Percentiles rank a stretch among this genome's conserved stretches.
phyloP scores from a whole-genome alignment of 768 basidiomycete species.

The Kwoniella sp. region DNA sequence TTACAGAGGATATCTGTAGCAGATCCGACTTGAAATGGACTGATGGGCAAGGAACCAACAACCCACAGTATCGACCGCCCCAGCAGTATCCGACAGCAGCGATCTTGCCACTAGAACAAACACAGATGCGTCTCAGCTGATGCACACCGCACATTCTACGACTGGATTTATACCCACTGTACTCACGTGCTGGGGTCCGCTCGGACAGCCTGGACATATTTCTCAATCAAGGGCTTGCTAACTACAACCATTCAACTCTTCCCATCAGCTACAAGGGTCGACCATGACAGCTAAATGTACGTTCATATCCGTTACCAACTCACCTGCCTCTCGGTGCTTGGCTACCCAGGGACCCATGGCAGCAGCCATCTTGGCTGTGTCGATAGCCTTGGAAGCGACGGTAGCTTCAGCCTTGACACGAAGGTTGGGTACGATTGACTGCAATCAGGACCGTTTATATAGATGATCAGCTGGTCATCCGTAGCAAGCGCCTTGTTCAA shows the following conservation, averaged over 20 bases:
- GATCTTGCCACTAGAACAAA: conserved; percentile 45
- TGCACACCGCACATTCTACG: too few species aligned
- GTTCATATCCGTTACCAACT: too few species aligned
- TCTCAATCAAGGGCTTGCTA: conserved; percentile 51
- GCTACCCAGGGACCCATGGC: conserved; percentile 53
- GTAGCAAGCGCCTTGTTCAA: too few species aligned
- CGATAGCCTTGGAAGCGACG: conserved; percentile 40
- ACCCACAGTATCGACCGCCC: conserved; percentile 52
- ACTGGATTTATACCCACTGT: too few species aligned
- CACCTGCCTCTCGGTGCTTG: conserved; percentile 53
- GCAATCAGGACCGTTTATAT: too few species aligned
- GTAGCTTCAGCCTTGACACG: conserved; percentile 46
- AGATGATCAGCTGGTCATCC: too few species aligned
- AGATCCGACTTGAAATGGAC: too few species aligned
- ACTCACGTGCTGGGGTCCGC: conserved; percentile 49
- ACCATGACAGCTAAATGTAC: too few species aligned
- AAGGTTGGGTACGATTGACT: conserved; percentile 53
- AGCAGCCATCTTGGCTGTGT: conserved; percentile 49
- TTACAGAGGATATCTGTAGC: too few species aligned
- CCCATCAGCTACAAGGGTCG: neutral
- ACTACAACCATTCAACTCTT: conserved; percentile 23
- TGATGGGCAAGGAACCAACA: too few species aligned
- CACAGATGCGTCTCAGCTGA: too few species aligned
- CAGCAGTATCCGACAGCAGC: conserved; percentile 57
- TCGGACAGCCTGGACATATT: conserved; percentile 50